These are phyloP conservation scores for Sophora flavescens DNA, from an alignment of 306 rosid species.

Conservation along the genomic window DNA sequence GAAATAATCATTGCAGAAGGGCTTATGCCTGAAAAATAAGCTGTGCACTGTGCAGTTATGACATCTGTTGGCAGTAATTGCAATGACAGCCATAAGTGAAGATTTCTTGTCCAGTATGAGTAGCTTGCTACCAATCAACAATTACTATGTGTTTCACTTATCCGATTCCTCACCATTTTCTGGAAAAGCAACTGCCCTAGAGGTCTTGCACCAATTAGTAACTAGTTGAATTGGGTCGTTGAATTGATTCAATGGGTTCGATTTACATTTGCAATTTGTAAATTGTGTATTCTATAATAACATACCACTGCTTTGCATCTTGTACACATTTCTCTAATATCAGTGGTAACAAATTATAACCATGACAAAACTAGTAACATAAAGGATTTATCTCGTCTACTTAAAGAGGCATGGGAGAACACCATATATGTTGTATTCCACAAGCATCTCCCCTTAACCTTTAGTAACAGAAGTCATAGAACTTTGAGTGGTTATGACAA, in stretches of 20 bases:
- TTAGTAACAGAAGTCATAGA: too few species aligned
- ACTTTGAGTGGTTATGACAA: too few species aligned
- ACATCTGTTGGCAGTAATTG: constrained; percentile 4
- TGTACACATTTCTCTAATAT: neutral
- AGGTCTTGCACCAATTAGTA: constrained; percentile 15
- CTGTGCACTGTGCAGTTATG: constrained; percentile 20
- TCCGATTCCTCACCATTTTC: constrained; percentile 16
- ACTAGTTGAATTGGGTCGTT: neutral
- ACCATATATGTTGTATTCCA: too few species aligned
- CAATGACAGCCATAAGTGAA: constrained; percentile 23
- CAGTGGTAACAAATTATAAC: neutral
- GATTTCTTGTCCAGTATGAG: constrained; percentile 25
- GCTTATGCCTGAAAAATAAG: constrained; percentile 13
- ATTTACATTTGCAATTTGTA: neutral
- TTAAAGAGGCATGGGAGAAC: too few species aligned
- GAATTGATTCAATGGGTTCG: neutral
- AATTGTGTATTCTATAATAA: neutral
- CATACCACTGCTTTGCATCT: neutral
- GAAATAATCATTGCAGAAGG: constrained; percentile 5
- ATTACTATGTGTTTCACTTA: neutral
- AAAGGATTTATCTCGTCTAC: neutral
- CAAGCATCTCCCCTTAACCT: too few species aligned
- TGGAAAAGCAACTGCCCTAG: constrained; percentile 22
- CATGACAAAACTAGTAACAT: neutral
- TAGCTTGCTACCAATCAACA: constrained; percentile 11